These are phyloP conservation scores for Fusarium palustre DNA, from an alignment of 2,329 filamentous ascomycete genomes.

Conservation along the genomic window DNA sequence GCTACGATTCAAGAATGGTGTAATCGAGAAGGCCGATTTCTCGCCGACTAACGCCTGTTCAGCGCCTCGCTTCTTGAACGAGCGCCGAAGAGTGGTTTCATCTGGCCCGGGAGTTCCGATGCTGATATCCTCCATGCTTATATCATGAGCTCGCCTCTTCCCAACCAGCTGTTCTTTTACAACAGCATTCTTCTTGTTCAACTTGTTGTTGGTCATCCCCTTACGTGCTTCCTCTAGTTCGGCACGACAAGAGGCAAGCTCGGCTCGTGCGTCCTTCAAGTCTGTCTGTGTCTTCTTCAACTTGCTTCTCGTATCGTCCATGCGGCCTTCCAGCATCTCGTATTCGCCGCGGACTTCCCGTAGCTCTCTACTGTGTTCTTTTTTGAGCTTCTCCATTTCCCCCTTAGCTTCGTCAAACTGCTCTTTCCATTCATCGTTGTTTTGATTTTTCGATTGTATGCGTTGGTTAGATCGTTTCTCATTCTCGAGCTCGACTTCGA, in stretches of 20 bases:
- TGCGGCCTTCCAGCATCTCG: constrained; percentile 75
- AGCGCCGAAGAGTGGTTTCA: constrained; percentile 56
- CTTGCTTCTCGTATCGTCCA: constrained; percentile 70
- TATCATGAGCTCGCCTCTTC: constrained; percentile 61
- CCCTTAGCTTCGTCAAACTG: constrained; percentile 55
- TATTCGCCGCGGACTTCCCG: constrained; percentile 72
- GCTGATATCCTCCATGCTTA: constrained; percentile 58
- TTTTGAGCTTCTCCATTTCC: constrained; percentile 60
- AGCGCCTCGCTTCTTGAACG: constrained; percentile 66
- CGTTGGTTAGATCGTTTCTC: constrained; percentile 65
- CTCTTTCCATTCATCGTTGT: constrained; percentile 56
- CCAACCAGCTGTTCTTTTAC: constrained; percentile 52
- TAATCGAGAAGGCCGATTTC: constrained; percentile 94
- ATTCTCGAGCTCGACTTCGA: constrained; percentile 85
- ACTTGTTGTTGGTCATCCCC: constrained; percentile 32
- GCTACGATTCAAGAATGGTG: constrained; percentile 87
- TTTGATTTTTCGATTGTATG: constrained; percentile 50
- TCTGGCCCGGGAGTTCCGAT: constrained; percentile 62
- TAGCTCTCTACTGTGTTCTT: constrained; percentile 64
- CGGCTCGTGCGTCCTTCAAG: constrained; percentile 70
- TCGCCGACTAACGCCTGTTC: constrained; percentile 73
- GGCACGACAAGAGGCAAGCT: constrained; percentile 55
- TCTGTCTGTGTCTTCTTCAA: constrained; percentile 77
- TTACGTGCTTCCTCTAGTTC: constrained; percentile 54
- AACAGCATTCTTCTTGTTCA: constrained; percentile 39